Base-by-base conservation (phyloP, 2,329 filamentous ascomycete genomes). In the Hirsutella minnesotensis region DNA sequence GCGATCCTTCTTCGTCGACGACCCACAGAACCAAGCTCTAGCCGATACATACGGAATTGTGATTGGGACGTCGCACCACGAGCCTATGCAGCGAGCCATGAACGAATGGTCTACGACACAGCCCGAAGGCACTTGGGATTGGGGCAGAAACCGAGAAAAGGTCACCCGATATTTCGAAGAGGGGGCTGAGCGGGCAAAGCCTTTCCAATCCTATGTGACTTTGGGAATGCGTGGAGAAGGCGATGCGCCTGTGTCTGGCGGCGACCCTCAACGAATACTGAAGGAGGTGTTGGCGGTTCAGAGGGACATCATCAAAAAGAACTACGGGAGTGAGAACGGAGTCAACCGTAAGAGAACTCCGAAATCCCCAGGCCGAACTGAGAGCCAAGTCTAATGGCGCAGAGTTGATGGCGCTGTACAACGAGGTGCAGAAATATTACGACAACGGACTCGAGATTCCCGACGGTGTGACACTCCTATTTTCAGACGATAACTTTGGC, bases 1-100 rank as follows among this genome's bases (percentile, higher is more conserved):
- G 9, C 69, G 70, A 30, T 75, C 74, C 48, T 82, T 83, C 59
- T 75, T 77, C 50, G 69, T 75, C 0, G 79, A 82, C 39, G 78
- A 83, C 41, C 63, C 69, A 0, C 60, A 67, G 7, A 82, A 73
- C 38, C 73, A 79, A 47, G 64, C 67, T 3, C 64, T 77, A 4
- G 79, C 79, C 0, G 73, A 83, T 43, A 69, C 72, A 43, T 81
- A 78, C 45, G 78, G 75, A 2, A 75, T 83, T 34, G 75, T 81
- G 3, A 72, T 82, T 56, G 77, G 75, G 3, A 79, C 76, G 0
- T 77, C 73, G 0, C 78, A 83, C 51, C 79, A 79, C 12, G 79
- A 83, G 55, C 79, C 79, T 0, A 77, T 83, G 76, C 72, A 74
- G 49, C 67, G 77, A 20, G 68, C 71, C 9, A 78, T 75, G 8